phyloP scores from a whole-genome alignment of 768 basidiomycete genomes.

The Termitomyces sp. region DNA sequence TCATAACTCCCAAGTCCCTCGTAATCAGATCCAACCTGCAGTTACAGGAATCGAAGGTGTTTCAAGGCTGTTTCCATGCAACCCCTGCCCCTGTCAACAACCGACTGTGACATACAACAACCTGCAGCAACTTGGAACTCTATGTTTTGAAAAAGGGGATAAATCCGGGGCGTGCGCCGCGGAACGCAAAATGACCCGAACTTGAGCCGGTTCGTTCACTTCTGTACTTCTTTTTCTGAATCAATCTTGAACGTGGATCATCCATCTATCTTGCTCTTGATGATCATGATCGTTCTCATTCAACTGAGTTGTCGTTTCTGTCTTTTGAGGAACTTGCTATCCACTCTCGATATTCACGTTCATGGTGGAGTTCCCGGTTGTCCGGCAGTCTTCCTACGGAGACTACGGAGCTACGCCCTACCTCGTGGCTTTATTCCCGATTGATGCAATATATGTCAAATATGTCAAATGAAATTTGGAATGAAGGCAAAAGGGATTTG shows the following conservation, averaged over 20 bases:
- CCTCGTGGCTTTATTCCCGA: slow-evolving; percentile 22
- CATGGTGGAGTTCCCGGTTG: neutral
- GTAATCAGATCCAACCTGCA: neutral
- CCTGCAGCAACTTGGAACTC: neutral
- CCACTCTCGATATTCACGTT: neutral
- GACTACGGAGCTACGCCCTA: slow-evolving; percentile 6
- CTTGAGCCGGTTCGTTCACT: slow-evolving; percentile 2
- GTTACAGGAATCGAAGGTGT: neutral
- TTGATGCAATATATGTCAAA: slow-evolving; percentile 14
- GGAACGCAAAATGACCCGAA: slow-evolving; percentile 7
- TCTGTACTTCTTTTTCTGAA: neutral
- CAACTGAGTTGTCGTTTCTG: neutral
- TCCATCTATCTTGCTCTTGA: neutral
- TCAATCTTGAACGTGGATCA: neutral
- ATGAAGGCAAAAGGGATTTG: slow-evolving; percentile 1
- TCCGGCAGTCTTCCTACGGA: slow-evolving; percentile 9
- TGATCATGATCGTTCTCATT: slow-evolving; percentile 6
- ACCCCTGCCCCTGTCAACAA: neutral
- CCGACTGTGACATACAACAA: neutral
- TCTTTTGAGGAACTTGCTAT: neutral
- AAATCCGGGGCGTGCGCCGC: slow-evolving; percentile 1
- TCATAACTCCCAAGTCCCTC: neutral
- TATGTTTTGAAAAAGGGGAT: neutral
- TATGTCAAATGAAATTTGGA: slow-evolving; percentile 5
- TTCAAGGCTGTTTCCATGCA: slow-evolving; percentile 7